Evolutionary conservation across 2,329 filamentous ascomycete genomes (phyloP), one percentile per base, ranked within the genome.

Genomic region (Aspergillus fischeri): DNA sequence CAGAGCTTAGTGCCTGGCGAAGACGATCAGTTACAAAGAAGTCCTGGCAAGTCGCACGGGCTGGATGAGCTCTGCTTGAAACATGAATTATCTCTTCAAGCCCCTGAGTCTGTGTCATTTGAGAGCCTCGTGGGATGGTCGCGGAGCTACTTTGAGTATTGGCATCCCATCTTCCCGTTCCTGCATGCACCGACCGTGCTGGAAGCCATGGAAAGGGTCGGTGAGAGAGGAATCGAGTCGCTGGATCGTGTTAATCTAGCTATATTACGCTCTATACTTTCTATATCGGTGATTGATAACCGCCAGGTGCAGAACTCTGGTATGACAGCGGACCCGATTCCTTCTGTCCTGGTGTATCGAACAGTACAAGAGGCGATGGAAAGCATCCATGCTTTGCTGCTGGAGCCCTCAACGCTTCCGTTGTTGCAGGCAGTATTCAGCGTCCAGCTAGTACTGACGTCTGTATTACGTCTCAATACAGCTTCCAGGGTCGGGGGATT

Each of bases 101-200:
- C 48, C 2, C 47, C 47, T 3, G 55, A 6, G 58, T 17, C 62
- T 1, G 56, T 74, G n/a, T 63, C 66, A 0, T 84, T 84, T 57
- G 79, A 82, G 8, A 72, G 80, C 20, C 70, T 84, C 17, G 71
- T 82, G 1, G 65, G 72, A 3, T 83, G 80, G 78, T 81, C 79
- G 5, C 74, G 73, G 51, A 79, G 75, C 49, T 86, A 83, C 60
- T 85, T 85, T 58, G 76, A 83, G 25, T 76, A 80, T 17, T 86
- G 83, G 83, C 83, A 86, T 60, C 78, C 81, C 0, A 75, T 81
- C 2, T 80, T 83, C 45, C 83, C 83, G 0, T 85, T 83, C 54
- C 71, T 85, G 4, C 80, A 83, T 60, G 83, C 80, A 0, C 81
- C 82, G 1, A 75, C 77, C 3, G 70, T 84, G 2, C 70, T 85